Conservation (phyloP, 2,329 filamentous ascomycete genomes). For the Chaetomium sp. region DNA sequence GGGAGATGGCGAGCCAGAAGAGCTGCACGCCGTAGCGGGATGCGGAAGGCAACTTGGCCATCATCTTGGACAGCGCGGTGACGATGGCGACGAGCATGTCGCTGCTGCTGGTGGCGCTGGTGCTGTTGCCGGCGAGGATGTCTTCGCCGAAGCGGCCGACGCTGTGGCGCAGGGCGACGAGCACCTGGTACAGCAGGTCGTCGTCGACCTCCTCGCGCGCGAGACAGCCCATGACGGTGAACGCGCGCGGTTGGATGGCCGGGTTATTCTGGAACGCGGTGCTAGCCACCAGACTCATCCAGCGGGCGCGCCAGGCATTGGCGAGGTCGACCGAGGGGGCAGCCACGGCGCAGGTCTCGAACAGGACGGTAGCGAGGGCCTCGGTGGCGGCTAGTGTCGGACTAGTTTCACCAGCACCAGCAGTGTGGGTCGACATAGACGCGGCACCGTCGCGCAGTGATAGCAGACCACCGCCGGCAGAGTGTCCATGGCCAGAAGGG, state of each 20-base stretch:
- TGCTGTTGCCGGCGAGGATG: neutral
- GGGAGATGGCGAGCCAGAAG: constrained; percentile 63
- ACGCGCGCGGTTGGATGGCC: constrained; percentile 62
- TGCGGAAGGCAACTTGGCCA: constrained; percentile 58
- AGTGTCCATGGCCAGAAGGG: too few relatives aligned
- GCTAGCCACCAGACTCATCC: constrained; percentile 68
- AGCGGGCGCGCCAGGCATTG: constrained; percentile 63
- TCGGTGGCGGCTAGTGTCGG: constrained; percentile 52
- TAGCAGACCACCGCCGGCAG: too few relatives aligned
- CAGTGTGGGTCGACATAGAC: constrained; percentile 44
- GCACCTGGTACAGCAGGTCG: constrained; percentile 63
- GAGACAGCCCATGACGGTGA: constrained; percentile 64
- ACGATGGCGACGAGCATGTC: constrained; percentile 66
- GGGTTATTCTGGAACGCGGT: constrained; percentile 69
- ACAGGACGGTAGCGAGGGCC: constrained; percentile 53
- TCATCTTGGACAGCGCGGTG: constrained; percentile 63
- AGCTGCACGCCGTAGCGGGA: constrained; percentile 63
- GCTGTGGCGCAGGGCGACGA: constrained; percentile 60
- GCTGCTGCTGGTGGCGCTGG: constrained; percentile 38
- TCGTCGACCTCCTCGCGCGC: constrained; percentile 67
- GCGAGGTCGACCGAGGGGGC: constrained; percentile 59
- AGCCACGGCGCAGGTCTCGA: constrained; percentile 57
- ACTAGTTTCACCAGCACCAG: constrained; percentile 37
- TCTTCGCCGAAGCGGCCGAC: constrained; percentile 60
- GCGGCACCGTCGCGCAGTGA: constrained; percentile 41